Conservation (phyloP, 2,329 filamentous ascomycete species). For the Gnomoniopsis smithogilvyi region DNA sequence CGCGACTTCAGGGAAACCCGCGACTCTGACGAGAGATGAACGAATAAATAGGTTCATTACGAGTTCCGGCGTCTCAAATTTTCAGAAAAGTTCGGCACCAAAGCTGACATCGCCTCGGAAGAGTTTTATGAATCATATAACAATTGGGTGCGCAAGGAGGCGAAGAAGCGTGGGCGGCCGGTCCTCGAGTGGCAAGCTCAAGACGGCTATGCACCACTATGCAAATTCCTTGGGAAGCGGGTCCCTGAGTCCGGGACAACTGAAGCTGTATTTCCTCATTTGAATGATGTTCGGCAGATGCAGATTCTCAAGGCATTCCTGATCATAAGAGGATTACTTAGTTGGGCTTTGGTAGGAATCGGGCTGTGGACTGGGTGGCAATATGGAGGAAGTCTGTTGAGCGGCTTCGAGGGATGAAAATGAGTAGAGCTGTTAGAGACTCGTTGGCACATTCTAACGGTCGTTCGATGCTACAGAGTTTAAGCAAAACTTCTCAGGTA, state of each 20-base stretch:
- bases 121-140: slow-evolving; percentile 23
- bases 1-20: too few relatives aligned
- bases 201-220: slow-evolving; percentile 40
- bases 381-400: neutral
- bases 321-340: slow-evolving; percentile 4
- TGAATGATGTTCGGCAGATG: slow-evolving; percentile 28
- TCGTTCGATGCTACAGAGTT: too few relatives aligned
- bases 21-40: too few relatives aligned
- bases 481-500: too few relatives aligned
- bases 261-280: slow-evolving; percentile 26
- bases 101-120: neutral
- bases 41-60: neutral
- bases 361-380: neutral
- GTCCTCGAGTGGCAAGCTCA: slow-evolving; percentile 36
- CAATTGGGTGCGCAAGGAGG: slow-evolving; percentile 26
- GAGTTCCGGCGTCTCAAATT: neutral
- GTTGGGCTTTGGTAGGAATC: neutral
- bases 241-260: slow-evolving; percentile 27
- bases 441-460: too few relatives aligned
- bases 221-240: slow-evolving; percentile 33
- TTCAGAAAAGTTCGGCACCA: neutral
- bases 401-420: neutral
- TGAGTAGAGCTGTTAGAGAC: too few relatives aligned
- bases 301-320: slow-evolving; percentile 1
- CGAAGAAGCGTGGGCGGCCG: slow-evolving; percentile 26